Percentiles rank a stretch among this genome's conserved stretches.
Conservation (phyloP, 2,329 filamentous ascomycete genomes). For the Talaromyces sp. region DNA sequence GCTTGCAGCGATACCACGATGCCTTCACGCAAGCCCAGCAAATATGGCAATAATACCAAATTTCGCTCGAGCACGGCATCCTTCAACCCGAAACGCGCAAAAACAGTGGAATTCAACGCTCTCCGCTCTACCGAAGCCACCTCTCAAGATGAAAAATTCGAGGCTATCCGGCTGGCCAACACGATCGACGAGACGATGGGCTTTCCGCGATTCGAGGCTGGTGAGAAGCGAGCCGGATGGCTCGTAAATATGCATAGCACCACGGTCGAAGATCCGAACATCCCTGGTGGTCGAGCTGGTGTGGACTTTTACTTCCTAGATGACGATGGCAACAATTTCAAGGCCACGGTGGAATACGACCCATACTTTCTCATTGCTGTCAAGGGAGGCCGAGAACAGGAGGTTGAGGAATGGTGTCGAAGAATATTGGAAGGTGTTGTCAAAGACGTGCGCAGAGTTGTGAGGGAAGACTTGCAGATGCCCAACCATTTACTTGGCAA, state of each 20-base stretch:
- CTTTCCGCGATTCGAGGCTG: conserved; percentile 86
- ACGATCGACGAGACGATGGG: conserved; percentile 94
- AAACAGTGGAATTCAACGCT: conserved; percentile 75
- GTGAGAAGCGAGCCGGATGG: conserved; percentile 83
- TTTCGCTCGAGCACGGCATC: conserved; percentile 43
- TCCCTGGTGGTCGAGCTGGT: conserved; percentile 78
- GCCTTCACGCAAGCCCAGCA: conserved; percentile 54
- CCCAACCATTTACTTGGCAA: conserved; percentile 95
- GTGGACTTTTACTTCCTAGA: conserved; percentile 98
- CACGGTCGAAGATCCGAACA: conserved; percentile 75
- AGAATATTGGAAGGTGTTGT: conserved; percentile 77
- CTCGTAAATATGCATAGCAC: conserved; percentile 94
- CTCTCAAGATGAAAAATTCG: conserved; percentile 87
- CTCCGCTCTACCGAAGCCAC: conserved; percentile 76
- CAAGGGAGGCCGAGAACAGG: conserved; percentile 79
- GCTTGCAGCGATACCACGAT: conserved; percentile 33
- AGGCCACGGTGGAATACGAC: conserved; percentile 92
- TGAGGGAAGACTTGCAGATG: conserved; percentile 92
- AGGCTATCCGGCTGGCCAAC: conserved; percentile 77
- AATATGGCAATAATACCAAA: conserved; percentile 58
- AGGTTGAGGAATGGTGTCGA: conserved; percentile 92
- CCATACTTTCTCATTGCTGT: conserved; percentile 94
- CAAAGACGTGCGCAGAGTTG: conserved; percentile 70
- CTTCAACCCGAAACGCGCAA: conserved; percentile 56
- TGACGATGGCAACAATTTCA: conserved; percentile 84